Evolutionary conservation across 2,329 filamentous ascomycete species (phyloP).

Genomic region (Cladosporium sp.): DNA sequence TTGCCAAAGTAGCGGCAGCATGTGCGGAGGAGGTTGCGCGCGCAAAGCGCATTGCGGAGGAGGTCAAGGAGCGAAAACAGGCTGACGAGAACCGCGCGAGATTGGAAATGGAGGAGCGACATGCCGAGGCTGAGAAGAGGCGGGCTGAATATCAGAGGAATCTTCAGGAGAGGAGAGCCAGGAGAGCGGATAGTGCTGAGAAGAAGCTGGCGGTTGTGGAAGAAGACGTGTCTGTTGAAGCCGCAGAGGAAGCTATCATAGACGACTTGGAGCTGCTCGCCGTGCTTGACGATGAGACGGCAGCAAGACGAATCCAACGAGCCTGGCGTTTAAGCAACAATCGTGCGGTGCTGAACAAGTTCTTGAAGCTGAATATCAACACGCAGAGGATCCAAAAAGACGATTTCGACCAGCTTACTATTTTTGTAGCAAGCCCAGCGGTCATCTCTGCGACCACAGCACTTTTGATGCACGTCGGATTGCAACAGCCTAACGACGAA

Average conservation of each 20-base stretch:
- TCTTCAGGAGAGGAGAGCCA: slow-evolving; percentile 43
- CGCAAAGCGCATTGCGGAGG: slow-evolving; percentile 77
- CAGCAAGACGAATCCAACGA: slow-evolving; percentile 63
- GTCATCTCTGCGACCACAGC: slow-evolving; percentile 63
- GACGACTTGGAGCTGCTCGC: slow-evolving; percentile 28
- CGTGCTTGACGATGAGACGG: slow-evolving; percentile 55
- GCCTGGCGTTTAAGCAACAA: slow-evolving; percentile 63
- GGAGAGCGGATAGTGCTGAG: slow-evolving; percentile 38
- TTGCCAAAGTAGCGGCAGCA: slow-evolving; percentile 74
- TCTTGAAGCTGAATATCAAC: slow-evolving; percentile 62
- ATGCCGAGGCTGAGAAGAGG: slow-evolving; percentile 71
- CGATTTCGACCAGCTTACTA: slow-evolving; percentile 69
- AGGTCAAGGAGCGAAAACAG: slow-evolving; percentile 75
- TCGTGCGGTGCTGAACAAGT: slow-evolving; percentile 60
- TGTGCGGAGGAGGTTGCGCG: slow-evolving; percentile 80
- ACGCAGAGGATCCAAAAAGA: slow-evolving; percentile 67
- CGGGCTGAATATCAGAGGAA: slow-evolving; percentile 53
- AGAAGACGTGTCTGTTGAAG: slow-evolving; percentile 36
- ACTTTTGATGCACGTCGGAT: slow-evolving; percentile 64
- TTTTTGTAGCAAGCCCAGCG: slow-evolving; percentile 62
- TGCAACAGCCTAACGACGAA: slow-evolving; percentile 56
- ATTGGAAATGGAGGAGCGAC: slow-evolving; percentile 72
- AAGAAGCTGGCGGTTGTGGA: slow-evolving; percentile 50
- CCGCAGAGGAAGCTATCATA: slow-evolving; percentile 42
- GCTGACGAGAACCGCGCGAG: slow-evolving; percentile 66